Base-by-base conservation (phyloP, 2,329 filamentous ascomycete species). In the Aurifilum marmelostoma region DNA sequence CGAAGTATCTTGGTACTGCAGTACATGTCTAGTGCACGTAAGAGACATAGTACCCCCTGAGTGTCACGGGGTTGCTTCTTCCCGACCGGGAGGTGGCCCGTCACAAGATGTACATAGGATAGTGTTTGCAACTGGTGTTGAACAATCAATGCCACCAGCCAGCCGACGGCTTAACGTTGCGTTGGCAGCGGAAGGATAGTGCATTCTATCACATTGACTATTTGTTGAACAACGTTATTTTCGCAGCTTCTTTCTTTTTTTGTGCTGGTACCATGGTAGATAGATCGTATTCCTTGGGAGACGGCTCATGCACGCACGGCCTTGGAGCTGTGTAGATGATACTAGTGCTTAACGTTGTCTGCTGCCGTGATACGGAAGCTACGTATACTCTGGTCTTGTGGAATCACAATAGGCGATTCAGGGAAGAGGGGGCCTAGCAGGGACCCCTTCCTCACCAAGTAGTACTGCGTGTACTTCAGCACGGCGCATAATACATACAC, bases 31-130 rank as follows among this genome's bases (percentile, higher is more conserved):
- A 11, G 7, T 47, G 21, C 43, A n/a, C 21, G n/a, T 47, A n/a
- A 47, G 43, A 47, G 21, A 21, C n/a, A 47, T 47, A n/a, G 43
- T 47, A 2, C 43, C 43, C 18, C 21, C 1, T n/a, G 43, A 47
- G 43, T 5, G 21, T 47, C 43, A 47, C 43, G 59, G 59, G 41
- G 63, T 27, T 37, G 24, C 56, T 50, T 69, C 52, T 61, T 64
- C 66, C 63, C 34, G 47, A 47, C 56, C 43, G 67, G 63, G 43
- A 61, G 14, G 24, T 56, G 24, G 32, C 52, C 43, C 52, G 52
- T 56, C 52, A 56, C 52, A 56, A 8, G 24, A 24, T 56, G 27
- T 56, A 54, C 21, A n/a, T n/a, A n/a, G n/a, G n/a, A n/a, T n/a
- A n/a, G n/a, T n/a, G n/a, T n/a, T 54, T 27, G 50, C 50, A 54